These are phyloP conservation scores for Aureobasidium subglaciale DNA, from an alignment of 2,329 filamentous ascomycete species.

Conservation along the genomic window DNA sequence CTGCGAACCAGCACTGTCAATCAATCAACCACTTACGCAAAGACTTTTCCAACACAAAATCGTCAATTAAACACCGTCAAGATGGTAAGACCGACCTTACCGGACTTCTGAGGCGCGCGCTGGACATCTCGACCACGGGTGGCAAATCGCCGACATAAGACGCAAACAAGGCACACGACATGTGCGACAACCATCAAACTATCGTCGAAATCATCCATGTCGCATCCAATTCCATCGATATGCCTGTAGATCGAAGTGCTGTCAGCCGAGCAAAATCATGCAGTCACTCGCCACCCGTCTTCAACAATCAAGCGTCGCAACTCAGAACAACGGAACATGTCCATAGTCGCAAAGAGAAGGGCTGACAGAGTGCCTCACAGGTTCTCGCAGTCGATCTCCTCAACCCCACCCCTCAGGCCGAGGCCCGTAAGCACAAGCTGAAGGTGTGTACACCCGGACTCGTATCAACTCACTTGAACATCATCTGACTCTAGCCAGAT, in stretches of 20 bases:
- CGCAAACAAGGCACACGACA: slow-evolving; percentile 10
- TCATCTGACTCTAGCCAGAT: slow-evolving; percentile 21
- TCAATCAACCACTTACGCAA: slow-evolving; percentile 10
- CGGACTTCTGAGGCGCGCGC: slow-evolving; percentile 4
- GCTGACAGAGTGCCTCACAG: slow-evolving; percentile 42
- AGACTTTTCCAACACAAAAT: slow-evolving; percentile 9
- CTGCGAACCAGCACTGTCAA: slow-evolving; percentile 14
- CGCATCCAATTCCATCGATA: background rate
- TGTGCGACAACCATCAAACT: slow-evolving; percentile 6
- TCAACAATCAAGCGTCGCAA: background rate
- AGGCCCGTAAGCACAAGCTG: slow-evolving; percentile 99
- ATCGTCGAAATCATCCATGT: background rate
- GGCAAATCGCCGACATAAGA: background rate
- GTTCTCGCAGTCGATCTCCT: slow-evolving; percentile 99
- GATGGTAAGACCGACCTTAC: slow-evolving; percentile 8
- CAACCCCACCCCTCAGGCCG: slow-evolving; percentile 94
- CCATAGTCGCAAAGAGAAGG: background rate
- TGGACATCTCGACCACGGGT: slow-evolving; percentile 6
- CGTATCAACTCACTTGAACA: background rate
- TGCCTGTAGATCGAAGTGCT: background rate
- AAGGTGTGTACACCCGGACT: slow-evolving; percentile 61
- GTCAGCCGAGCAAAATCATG: background rate
- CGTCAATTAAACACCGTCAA: slow-evolving; percentile 12
- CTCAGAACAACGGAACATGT: background rate
- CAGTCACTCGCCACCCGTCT: slow-evolving; percentile 5